Evolutionary conservation across 2,329 filamentous ascomycete genomes (phyloP), one percentile per base, ranked within the genome.

Genomic region (Dactylonectria estremocensis): DNA sequence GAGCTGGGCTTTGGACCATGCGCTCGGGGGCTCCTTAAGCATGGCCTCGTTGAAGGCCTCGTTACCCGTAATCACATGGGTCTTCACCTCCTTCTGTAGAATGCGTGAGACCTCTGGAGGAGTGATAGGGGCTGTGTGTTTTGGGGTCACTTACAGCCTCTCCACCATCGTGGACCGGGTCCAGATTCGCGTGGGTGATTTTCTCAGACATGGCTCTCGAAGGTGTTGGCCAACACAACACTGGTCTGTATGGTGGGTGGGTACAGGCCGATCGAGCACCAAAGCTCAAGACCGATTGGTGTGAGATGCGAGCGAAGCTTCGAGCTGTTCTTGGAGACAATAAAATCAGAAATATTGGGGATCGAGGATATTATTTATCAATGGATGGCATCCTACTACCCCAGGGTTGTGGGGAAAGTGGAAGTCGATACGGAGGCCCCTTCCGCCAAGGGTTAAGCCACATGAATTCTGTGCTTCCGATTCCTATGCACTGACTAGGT

Each of bases 21-120:
- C 78, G 40, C 71, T 77, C 24, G 85, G 83, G 9, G 85, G 84
- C 73, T 89, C 87, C 77, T 86, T 85, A 73, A 87, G 74, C 77
- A 86, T 81, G 22, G 88, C 88, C 77, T 89, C 85, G 70, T 86
- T 83, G 77, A 84, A 88, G 56, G 86, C 86, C 70, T 87, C 85
- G 70, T 84, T 85, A 67, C 87, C 87, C 24, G 75, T 80, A 72
- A 89, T 80, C 64, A 86, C 80, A 71, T 83, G 86, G 71, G 83
- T 77, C 63, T 71, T 58, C 59, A 77, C 33, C 14, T 70, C 66
- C 22, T 65, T 55, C 55, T 64, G 28, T 10, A 14, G 20, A 37
- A 37, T 7, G 35, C n/a, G 35, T 50, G 24, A 48, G 20, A 5
- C 3, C 53, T 20, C 3, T 37, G 31, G 40, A 33, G 22, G 43